phyloP scores from a whole-genome alignment of 2,329 filamentous ascomycete species.

The Neopestalotiopsis sp. region DNA sequence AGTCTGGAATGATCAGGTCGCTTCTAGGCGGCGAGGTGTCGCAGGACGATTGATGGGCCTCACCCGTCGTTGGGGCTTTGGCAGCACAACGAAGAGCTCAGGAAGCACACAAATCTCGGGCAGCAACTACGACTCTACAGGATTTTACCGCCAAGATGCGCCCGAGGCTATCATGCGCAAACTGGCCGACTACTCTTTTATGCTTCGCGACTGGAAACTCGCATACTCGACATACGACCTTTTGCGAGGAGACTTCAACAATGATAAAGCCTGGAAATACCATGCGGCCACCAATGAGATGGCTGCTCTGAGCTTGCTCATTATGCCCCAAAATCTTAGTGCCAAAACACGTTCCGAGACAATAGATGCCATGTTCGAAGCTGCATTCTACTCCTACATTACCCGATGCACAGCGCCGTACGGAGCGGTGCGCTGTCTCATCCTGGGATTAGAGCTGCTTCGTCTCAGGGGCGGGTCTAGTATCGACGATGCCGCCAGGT shows the following conservation, averaged over 20 bases:
- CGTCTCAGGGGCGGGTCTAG: slow-evolving; percentile 79
- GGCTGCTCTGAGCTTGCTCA: slow-evolving; percentile 82
- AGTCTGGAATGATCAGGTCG: slow-evolving; percentile 96
- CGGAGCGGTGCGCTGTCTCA: slow-evolving; percentile 78
- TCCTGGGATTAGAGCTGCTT: slow-evolving; percentile 81
- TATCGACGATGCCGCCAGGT: slow-evolving; percentile 85
- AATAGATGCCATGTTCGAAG: slow-evolving; percentile 86
- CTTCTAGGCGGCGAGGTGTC: slow-evolving; percentile 85
- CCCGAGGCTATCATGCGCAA: slow-evolving; percentile 93
- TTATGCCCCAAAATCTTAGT: slow-evolving; percentile 74
- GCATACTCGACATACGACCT: slow-evolving; percentile 92
- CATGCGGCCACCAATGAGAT: slow-evolving; percentile 96
- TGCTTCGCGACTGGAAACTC: slow-evolving; percentile 95
- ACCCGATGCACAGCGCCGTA: slow-evolving; percentile 82
- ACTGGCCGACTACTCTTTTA: slow-evolving; percentile 92
- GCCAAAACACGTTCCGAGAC: slow-evolving; percentile 81
- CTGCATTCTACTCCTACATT: slow-evolving; percentile 89
- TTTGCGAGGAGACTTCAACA: slow-evolving; percentile 84
- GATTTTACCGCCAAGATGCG: slow-evolving; percentile 83
- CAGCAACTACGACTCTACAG: slow-evolving; percentile 78
- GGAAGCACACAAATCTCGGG: slow-evolving; percentile 56
- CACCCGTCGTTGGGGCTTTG: slow-evolving; percentile 90
- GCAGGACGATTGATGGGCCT: slow-evolving; percentile 94
- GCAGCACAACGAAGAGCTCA: slow-evolving; percentile 66
- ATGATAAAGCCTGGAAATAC: slow-evolving; percentile 96